phyloP scores from a whole-genome alignment of 345 rosid genomes.

The Carallia brachiata region DNA sequence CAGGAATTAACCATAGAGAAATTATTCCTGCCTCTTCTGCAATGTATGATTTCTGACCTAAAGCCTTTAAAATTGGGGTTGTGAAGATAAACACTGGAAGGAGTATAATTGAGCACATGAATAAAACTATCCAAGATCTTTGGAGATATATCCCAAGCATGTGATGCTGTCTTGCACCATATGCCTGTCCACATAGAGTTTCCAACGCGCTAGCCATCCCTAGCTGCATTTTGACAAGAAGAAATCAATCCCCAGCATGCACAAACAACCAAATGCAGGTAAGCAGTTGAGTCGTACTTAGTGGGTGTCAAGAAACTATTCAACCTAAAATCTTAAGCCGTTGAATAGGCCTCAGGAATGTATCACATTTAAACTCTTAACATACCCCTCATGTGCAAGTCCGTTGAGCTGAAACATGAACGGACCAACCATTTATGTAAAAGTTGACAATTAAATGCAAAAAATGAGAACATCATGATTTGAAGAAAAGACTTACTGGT shows the following conservation, averaged over 20 bases:
- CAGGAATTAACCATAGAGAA: conserved; percentile 51
- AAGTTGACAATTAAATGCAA: no score
- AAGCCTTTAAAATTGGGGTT: conserved; percentile 39
- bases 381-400: no score
- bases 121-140: conserved; percentile 71
- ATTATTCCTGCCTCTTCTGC: conserved; percentile 44
- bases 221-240: conserved; percentile 35
- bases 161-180: conserved; percentile 66
- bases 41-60: conserved; percentile 59
- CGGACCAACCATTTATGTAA: no score
- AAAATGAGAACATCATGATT: no score
- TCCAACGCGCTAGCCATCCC: conserved; percentile 87
- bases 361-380: no score
- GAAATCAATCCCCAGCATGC: background rate
- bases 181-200: conserved; percentile 85
- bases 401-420: no score
- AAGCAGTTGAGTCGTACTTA: background rate
- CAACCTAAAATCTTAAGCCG: background rate
- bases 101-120: conserved; percentile 34
- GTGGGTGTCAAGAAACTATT: background rate
- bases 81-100: conserved; percentile 56
- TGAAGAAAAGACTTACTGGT: no score
- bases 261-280: background rate
- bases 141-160: conserved; percentile 86
- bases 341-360: no score